Percentiles rank a stretch among this genome's conserved stretches.
Evolutionary conservation across 129 eudicot genomes (phyloP).

Genomic region (Mikania micrantha): DNA sequence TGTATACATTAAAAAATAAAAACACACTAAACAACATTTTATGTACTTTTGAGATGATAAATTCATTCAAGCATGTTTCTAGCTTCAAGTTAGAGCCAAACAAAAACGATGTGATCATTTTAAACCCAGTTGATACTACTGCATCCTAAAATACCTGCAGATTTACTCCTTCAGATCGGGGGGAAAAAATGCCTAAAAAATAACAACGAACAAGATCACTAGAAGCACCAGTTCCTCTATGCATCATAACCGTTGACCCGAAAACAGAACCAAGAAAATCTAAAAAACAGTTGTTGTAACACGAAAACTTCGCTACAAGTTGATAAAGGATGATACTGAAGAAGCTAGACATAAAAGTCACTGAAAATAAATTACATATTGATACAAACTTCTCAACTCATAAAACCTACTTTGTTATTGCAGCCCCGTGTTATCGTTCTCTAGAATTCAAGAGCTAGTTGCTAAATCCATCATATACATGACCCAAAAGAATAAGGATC

Average conservation of each 20-base stretch:
- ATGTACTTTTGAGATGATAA: no score
- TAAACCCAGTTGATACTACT: no score
- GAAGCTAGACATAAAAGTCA: conserved; percentile 26
- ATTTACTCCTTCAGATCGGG: not conserved
- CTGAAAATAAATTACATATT: conserved; percentile 35
- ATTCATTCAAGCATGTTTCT: no score
- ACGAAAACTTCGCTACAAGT: conserved; percentile 29
- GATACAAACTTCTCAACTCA: conserved; percentile 39
- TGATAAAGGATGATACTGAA: conserved; percentile 22
- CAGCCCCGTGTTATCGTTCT: conserved; percentile 27
- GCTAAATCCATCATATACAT: conserved; percentile 25
- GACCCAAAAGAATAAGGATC: conserved; percentile 60
- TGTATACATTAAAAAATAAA: no score
- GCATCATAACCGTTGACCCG: conserved; percentile 5
- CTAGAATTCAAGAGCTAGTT: conserved; percentile 31
- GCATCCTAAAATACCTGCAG: no score
- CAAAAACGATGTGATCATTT: no score
- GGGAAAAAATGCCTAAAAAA: not conserved
- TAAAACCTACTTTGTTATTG: conserved; percentile 22
- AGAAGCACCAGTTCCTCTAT: conserved; percentile 17
- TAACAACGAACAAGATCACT: not conserved
- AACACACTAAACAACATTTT: no score
- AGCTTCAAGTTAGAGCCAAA: no score
- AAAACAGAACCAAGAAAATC: conserved; percentile 13
- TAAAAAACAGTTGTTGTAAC: conserved; percentile 17